A percentile compares a stretch with the other conserved stretches of the same genome.
Evolutionary conservation across 176 grass and related monocot species (phyloP).

Genomic region (Urochloa ruziziensis): DNA sequence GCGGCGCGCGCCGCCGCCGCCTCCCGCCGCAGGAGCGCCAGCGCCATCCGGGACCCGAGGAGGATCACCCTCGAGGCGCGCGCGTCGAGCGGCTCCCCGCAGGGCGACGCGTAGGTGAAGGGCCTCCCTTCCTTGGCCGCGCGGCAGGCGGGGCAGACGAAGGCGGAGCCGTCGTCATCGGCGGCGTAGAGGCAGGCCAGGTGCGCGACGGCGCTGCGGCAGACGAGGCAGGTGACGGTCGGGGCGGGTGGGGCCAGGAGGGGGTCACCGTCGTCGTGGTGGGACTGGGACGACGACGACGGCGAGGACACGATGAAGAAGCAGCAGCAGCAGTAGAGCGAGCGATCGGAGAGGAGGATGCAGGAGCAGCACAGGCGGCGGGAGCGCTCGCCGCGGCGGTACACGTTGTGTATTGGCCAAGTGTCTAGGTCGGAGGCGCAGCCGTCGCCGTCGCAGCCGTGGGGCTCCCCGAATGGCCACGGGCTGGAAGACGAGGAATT

Average conservation of each 20-base stretch:
- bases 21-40: conserved; percentile 10
- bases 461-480: not conserved
- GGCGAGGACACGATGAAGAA: conserved; percentile 29
- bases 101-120: conserved; percentile 38
- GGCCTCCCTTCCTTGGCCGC: not conserved
- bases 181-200: conserved; percentile 29
- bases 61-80: conserved; percentile 24
- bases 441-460: conserved; percentile 32
- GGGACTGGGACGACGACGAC: too few species aligned
- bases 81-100: not conserved
- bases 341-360: conserved; percentile 53
- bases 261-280: not conserved
- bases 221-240: conserved; percentile 40
- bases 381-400: conserved; percentile 27
- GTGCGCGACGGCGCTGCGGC: conserved; percentile 39
- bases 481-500: not conserved
- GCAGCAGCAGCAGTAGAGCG: conserved; percentile 67
- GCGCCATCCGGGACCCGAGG: conserved; percentile 31
- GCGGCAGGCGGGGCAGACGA: conserved; percentile 48
- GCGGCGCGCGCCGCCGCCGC: not conserved
- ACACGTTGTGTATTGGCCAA: conserved; percentile 68
- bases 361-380: conserved; percentile 59
- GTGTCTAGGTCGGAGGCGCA: conserved; percentile 30
- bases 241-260: not conserved
- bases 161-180: conserved; percentile 20